These are phyloP conservation scores for Ustilago xerochloae DNA, from an alignment of 1,284 basidiomycete genomes.

Conservation along the genomic window DNA sequence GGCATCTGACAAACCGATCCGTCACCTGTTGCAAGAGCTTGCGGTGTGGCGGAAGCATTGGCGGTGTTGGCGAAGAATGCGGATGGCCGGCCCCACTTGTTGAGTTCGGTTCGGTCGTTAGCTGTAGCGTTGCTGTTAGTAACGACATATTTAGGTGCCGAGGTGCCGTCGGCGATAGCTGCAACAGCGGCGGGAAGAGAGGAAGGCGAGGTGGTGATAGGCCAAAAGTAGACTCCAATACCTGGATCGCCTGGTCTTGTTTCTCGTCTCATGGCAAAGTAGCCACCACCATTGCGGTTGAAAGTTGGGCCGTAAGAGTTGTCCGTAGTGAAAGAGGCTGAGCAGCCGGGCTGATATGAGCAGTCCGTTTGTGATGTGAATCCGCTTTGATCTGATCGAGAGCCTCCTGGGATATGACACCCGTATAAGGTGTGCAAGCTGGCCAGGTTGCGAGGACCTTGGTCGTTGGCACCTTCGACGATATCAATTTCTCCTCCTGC, in stretches of 20 bases:
- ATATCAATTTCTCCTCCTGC: slow-evolving; percentile 59
- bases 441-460: slow-evolving; percentile 49
- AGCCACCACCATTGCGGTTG: slow-evolving; percentile 55
- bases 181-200: slow-evolving; percentile 34
- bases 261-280: slow-evolving; percentile 55
- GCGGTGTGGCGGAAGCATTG: slow-evolving; percentile 17
- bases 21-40: slow-evolving; percentile 10
- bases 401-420: slow-evolving; percentile 34
- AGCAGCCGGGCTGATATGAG: slow-evolving; percentile 57
- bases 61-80: slow-evolving; percentile 53
- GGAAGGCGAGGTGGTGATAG: slow-evolving; percentile 14
- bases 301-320: slow-evolving; percentile 48
- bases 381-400: slow-evolving; percentile 30
- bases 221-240: slow-evolving; percentile 57
- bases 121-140: slow-evolving; percentile 45
- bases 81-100: slow-evolving; percentile 47
- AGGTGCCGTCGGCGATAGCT: slow-evolving; percentile 25
- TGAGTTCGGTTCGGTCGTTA: slow-evolving; percentile 26
- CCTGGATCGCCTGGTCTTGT: slow-evolving; percentile 47
- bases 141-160: slow-evolving; percentile 44
- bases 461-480: slow-evolving; percentile 56
- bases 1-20: slow-evolving; percentile 42
- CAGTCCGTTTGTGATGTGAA: slow-evolving; percentile 35
- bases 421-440: slow-evolving; percentile 49
- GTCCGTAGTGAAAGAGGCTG: slow-evolving; percentile 28